These are phyloP conservation scores for Psilocybe mexicana DNA, from an alignment of 1,284 basidiomycete genomes.

Conservation along the genomic window DNA sequence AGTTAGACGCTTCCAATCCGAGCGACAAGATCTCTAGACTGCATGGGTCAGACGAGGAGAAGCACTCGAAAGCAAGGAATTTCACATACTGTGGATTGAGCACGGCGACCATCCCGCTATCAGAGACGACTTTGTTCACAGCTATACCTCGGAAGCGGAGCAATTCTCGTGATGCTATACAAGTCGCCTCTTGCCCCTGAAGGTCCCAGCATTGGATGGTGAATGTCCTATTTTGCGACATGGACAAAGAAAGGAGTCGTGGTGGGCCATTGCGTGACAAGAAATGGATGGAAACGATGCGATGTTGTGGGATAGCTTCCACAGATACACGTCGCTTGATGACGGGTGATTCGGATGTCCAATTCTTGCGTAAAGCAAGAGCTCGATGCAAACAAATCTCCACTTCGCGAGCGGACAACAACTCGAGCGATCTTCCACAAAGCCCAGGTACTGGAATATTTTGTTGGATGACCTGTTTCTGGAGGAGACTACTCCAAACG, in stretches of 20 bases:
- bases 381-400: slow-evolving; percentile 42
- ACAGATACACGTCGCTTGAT: slow-evolving; percentile 32
- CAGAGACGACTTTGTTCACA: slow-evolving; percentile 37
- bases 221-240: slow-evolving; percentile 30
- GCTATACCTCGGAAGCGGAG: slow-evolving; percentile 39
- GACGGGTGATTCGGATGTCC: slow-evolving; percentile 44
- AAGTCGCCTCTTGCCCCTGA: slow-evolving; percentile 27
- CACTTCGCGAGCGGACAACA: slow-evolving; percentile 41
- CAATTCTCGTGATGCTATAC: slow-evolving; percentile 38
- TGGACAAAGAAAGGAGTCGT: slow-evolving; percentile 47
- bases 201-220: slow-evolving; percentile 58
- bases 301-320: slow-evolving; percentile 19
- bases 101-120: slow-evolving; percentile 38
- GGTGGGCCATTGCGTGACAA: slow-evolving; percentile 38
- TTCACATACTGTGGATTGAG: slow-evolving; percentile 40
- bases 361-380: slow-evolving; percentile 44
- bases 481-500: slow-evolving; percentile 52
- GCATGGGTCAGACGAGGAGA: neutral
- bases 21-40: slow-evolving; percentile 40
- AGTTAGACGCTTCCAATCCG: slow-evolving; percentile 32
- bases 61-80: neutral
- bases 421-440: slow-evolving; percentile 27
- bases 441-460: slow-evolving; percentile 49
- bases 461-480: slow-evolving; percentile 39
- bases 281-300: slow-evolving; percentile 47